Percentiles rank a stretch among this genome's conserved stretches.
These are phyloP conservation scores for Globisporangium middletonii DNA, from an alignment of 352 stramenopile genomes.

Conservation along the genomic window DNA sequence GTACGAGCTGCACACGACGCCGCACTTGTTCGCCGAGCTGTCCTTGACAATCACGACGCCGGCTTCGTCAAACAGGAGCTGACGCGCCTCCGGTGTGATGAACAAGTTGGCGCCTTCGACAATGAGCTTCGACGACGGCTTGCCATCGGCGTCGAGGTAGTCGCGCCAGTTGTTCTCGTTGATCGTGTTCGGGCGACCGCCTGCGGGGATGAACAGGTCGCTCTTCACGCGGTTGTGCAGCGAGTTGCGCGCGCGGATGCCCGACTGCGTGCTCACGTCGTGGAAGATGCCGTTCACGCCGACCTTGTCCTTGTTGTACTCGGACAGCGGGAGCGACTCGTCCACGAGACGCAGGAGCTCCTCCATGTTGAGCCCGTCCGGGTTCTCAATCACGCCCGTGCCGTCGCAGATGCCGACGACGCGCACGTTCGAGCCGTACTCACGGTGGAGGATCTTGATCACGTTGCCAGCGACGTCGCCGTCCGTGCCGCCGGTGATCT, in stretches of 20 bases:
- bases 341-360: slow-evolving; percentile 94
- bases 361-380: slow-evolving; percentile 89
- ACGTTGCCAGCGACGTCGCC: slow-evolving; percentile 97
- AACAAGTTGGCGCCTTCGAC: slow-evolving; percentile 86
- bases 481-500: slow-evolving; percentile 94
- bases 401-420: slow-evolving; percentile 91
- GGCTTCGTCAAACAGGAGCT: slow-evolving; percentile 93
- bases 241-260: slow-evolving; percentile 93
- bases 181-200: slow-evolving; percentile 78
- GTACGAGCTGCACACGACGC: slow-evolving; percentile 81
- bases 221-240: slow-evolving; percentile 96
- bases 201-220: slow-evolving; percentile 80
- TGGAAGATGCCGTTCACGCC: slow-evolving; percentile 65
- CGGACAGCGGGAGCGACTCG: slow-evolving; percentile 85
- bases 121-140: slow-evolving; percentile 76
- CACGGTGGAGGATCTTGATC: slow-evolving; percentile 95
- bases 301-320: slow-evolving; percentile 53
- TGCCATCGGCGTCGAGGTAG: slow-evolving; percentile 59
- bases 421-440: slow-evolving; percentile 92
- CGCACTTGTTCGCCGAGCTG: slow-evolving; percentile 91
- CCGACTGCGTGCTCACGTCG: slow-evolving; percentile 64
- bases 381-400: slow-evolving; percentile 93
- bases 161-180: slow-evolving; percentile 84
- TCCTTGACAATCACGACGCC: slow-evolving; percentile 98
- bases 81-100: slow-evolving; percentile 74